These are phyloP conservation scores for Elsinoe perseae DNA, from an alignment of 2,329 filamentous ascomycete species.

Conservation along the genomic window DNA sequence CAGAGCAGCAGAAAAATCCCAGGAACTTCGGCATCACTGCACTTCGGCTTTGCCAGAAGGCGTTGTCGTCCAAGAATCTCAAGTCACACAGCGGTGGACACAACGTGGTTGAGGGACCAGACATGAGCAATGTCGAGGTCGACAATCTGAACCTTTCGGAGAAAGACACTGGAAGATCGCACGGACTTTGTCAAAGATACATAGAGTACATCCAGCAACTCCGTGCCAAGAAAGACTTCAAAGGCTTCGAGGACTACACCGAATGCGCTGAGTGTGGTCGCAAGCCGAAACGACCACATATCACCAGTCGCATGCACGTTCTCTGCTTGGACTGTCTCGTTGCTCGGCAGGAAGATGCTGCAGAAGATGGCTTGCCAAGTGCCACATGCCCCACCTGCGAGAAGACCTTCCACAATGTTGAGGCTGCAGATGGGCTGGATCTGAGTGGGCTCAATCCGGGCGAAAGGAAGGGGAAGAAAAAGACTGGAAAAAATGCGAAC, in stretches of 20 bases:
- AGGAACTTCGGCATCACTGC: not conserved
- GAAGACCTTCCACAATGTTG: constrained; percentile 20
- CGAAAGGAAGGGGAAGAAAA: constrained; percentile 18
- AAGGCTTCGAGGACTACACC: constrained; percentile 27
- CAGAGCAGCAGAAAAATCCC: not conserved
- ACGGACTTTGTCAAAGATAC: not conserved
- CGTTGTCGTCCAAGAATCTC: not conserved
- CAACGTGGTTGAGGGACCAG: not conserved
- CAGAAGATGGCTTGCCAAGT: constrained; percentile 3
- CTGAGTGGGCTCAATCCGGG: not conserved
- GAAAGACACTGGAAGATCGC: not conserved
- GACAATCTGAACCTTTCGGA: constrained; percentile 11
- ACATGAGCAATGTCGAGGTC: constrained; percentile 17
- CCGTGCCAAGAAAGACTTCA: constrained; percentile 37
- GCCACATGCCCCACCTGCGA: constrained; percentile 32
- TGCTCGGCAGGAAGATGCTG: constrained; percentile 26
- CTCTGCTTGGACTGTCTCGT: constrained; percentile 46
- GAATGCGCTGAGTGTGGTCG: constrained; percentile 38
- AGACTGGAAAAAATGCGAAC: constrained; percentile 20
- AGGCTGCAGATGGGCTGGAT: constrained; percentile 21
- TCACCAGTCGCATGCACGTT: constrained; percentile 50
- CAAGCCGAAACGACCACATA: constrained; percentile 33
- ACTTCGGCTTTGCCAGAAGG: not conserved
- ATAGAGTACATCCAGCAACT: constrained; percentile 23
- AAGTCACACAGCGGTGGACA: not conserved